These are phyloP conservation scores for Acanthamoeba castellanii DNA, from an alignment of 208 protist genomes.

Conservation along the genomic window DNA sequence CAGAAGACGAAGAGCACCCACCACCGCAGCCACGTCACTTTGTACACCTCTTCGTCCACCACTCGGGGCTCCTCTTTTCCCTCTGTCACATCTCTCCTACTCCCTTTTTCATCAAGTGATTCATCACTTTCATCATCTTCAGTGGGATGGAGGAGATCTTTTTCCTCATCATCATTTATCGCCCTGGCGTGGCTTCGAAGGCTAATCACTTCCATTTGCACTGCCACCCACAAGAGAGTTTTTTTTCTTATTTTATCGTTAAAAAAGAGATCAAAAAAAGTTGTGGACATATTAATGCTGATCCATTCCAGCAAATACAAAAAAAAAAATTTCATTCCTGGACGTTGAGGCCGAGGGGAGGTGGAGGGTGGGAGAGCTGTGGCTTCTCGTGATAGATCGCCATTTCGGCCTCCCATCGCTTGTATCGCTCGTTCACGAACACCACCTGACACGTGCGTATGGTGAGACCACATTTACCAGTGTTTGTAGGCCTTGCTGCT, in stretches of 20 bases:
- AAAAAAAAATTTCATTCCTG: neutral
- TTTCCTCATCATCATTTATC: too few species aligned
- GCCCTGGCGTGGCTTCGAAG: too few species aligned
- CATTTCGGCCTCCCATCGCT: neutral
- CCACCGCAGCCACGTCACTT: conserved; percentile 17
- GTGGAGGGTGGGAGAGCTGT: neutral
- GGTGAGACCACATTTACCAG: neutral
- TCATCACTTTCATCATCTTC: neutral
- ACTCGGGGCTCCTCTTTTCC: neutral
- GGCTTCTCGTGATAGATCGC: neutral
- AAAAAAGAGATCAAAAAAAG: too few species aligned
- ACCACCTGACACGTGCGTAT: neutral
- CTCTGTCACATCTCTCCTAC: too few species aligned
- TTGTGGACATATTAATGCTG: too few species aligned
- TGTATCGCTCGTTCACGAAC: neutral
- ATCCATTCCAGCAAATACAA: neutral
- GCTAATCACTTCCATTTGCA: too few species aligned
- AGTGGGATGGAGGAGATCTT: neutral
- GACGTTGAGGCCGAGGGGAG: neutral
- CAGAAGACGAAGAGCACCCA: conserved; percentile 60
- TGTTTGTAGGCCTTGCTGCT: neutral
- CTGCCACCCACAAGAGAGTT: too few species aligned
- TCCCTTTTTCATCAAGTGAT: neutral
- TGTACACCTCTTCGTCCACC: neutral
- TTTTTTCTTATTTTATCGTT: too few species aligned